Evolutionary conservation across 2,329 filamentous ascomycete genomes (phyloP).

Genomic region (Exserohilum rostratum): DNA sequence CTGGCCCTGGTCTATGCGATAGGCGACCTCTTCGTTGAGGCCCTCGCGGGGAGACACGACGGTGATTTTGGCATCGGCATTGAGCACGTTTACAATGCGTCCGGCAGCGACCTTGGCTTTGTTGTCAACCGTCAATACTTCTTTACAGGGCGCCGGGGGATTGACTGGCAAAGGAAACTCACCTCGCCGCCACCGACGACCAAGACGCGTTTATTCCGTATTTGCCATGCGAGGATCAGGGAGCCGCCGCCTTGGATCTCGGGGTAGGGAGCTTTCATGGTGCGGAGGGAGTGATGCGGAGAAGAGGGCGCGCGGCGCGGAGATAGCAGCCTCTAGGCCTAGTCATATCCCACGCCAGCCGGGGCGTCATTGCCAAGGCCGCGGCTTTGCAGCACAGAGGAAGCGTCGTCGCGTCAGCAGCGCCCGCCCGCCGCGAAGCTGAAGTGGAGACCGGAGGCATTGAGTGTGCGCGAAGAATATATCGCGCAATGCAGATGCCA

Average conservation of each 20-base stretch:
- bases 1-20: slow-evolving; percentile 76
- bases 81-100: slow-evolving; percentile 90
- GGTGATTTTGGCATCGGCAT: slow-evolving; percentile 89
- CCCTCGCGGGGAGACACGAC: slow-evolving; percentile 81
- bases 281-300: slow-evolving; percentile 26
- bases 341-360: background rate
- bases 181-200: slow-evolving; percentile 96
- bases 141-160: slow-evolving; percentile 2
- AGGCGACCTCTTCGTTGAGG: slow-evolving; percentile 85
- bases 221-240: slow-evolving; percentile 94
- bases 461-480: too few species aligned
- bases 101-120: slow-evolving; percentile 83
- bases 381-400: background rate
- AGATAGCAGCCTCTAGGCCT: slow-evolving; percentile 22
- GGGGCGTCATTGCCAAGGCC: slow-evolving; percentile 23
- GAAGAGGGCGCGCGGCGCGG: slow-evolving; percentile 28
- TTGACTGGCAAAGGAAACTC: too few species aligned
- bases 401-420: too few species aligned
- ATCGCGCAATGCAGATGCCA: too few species aligned
- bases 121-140: slow-evolving; percentile 43
- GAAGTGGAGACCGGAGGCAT: too few species aligned
- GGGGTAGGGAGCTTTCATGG: slow-evolving; percentile 68
- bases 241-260: slow-evolving; percentile 88
- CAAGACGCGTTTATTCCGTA: slow-evolving; percentile 85
- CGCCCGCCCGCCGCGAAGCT: too few species aligned